Conservation (phyloP, 805 yeast genomes). For the Candida parachauliodes region DNA sequence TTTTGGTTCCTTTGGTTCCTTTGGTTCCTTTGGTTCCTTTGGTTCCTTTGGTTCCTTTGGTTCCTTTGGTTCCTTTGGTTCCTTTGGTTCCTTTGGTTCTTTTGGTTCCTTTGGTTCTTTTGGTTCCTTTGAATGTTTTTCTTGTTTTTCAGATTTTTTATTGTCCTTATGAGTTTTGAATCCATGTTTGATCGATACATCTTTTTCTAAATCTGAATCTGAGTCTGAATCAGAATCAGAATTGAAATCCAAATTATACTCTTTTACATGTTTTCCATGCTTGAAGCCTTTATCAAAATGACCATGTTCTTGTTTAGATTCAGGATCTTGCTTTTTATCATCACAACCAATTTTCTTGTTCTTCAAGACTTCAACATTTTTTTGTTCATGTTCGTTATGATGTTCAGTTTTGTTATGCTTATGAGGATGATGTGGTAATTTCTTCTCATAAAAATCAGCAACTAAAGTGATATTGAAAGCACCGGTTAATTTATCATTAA, state of each 20-base stretch:
- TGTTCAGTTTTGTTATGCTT: conserved; percentile 5
- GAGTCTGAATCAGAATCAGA: conserved; percentile 3
- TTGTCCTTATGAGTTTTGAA: conserved; percentile 2
- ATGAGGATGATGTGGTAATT: neutral
- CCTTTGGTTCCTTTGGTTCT: conserved; percentile 2
- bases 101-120: neutral
- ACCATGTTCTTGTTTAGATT: neutral
- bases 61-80: conserved; percentile 5
- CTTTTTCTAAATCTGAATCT: conserved; percentile 7
- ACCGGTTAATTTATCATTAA: conserved; percentile 56
- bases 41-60: conserved; percentile 3
- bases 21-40: conserved; percentile 2
- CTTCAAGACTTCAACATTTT: neutral
- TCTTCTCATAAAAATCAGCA: conserved; percentile 46
- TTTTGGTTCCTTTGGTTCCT: neutral
- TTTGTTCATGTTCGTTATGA: neutral
- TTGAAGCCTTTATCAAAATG: no score
- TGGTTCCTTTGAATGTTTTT: neutral
- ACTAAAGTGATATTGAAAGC: conserved; percentile 50
- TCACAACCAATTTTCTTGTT: no score
- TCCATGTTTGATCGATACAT: conserved; percentile 6
- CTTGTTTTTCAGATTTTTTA: neutral
- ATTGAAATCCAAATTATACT: neutral
- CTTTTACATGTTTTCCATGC: neutral
- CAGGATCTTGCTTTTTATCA: neutral